These are phyloP conservation scores for Lepraria neglecta DNA, from an alignment of 495 filamentous ascomycete genomes.

Conservation along the genomic window DNA sequence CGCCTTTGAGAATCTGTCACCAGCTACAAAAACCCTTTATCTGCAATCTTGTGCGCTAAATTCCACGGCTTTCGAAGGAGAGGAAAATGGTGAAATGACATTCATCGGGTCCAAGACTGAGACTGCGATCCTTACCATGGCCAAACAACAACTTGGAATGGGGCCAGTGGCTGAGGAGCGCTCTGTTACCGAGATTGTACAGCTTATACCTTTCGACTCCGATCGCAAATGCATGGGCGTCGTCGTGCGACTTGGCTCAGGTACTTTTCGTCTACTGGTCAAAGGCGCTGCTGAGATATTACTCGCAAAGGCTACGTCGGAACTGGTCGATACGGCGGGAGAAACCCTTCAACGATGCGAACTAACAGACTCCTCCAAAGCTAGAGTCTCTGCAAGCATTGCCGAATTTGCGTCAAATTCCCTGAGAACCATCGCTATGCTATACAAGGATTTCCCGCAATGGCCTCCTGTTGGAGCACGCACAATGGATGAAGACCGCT, in stretches of 20 bases:
- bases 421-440: slow-evolving; percentile 56
- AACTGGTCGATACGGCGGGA: slow-evolving; percentile 36
- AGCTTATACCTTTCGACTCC: slow-evolving; percentile 64
- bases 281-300: slow-evolving; percentile 67
- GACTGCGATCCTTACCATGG: slow-evolving; percentile 59
- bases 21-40: slow-evolving; percentile 43
- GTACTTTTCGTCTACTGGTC: slow-evolving; percentile 56
- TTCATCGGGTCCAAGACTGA: slow-evolving; percentile 70
- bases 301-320: slow-evolving; percentile 43
- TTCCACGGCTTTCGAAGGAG: slow-evolving; percentile 60
- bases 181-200: slow-evolving; percentile 51
- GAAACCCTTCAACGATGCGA: slow-evolving; percentile 37
- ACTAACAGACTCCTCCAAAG: slow-evolving; percentile 33
- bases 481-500: slow-evolving; percentile 45
- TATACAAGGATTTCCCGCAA: slow-evolving; percentile 56
- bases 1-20: slow-evolving; percentile 37
- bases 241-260: slow-evolving; percentile 50
- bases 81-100: slow-evolving; percentile 47
- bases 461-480: slow-evolving; percentile 52
- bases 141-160: slow-evolving; percentile 56
- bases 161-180: slow-evolving; percentile 53
- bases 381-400: slow-evolving; percentile 40
- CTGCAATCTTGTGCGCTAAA: slow-evolving; percentile 59
- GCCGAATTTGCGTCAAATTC: slow-evolving; percentile 52
- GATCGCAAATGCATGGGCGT: slow-evolving; percentile 63